These are phyloP conservation scores for Mycena crocata DNA, from an alignment of 768 basidiomycete species.

Conservation along the genomic window DNA sequence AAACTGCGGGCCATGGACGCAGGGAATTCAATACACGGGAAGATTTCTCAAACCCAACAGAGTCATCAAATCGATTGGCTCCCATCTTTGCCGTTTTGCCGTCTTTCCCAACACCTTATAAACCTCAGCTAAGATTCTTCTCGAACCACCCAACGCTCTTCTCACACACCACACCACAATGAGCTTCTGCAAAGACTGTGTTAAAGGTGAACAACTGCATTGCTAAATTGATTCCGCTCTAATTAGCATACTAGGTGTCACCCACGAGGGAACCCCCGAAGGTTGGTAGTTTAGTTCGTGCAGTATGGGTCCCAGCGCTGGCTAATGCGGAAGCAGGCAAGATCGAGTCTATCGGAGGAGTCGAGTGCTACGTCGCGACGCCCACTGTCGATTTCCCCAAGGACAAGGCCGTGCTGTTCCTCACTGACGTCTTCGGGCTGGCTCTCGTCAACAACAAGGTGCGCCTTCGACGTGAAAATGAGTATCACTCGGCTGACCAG, in stretches of 20 bases:
- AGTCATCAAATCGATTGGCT: background rate
- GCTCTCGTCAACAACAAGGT: slow-evolving; percentile 46
- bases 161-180: slow-evolving; percentile 41
- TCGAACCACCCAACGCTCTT: background rate
- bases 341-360: slow-evolving; percentile 50
- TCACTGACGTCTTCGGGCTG: slow-evolving; percentile 57
- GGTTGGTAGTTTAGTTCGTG: slow-evolving; percentile 51
- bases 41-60: too few relatives aligned
- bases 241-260: slow-evolving; percentile 54
- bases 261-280: slow-evolving; percentile 60
- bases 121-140: too few relatives aligned
- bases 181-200: slow-evolving; percentile 68
- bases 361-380: slow-evolving; percentile 55
- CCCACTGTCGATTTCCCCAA: slow-evolving; percentile 54
- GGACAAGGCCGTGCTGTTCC: slow-evolving; percentile 58
- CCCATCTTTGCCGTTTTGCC: background rate
- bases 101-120: background rate
- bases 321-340: slow-evolving; percentile 43
- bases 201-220: slow-evolving; percentile 55
- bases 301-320: too few relatives aligned
- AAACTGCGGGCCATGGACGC: too few relatives aligned
- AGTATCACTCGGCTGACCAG: background rate
- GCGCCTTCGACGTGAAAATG: background rate
- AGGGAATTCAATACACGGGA: too few relatives aligned
- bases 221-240: background rate